Evolutionary conservation across 164 flowering plant species (phyloP), one percentile per base, ranked within the genome.

Genomic region (Tetracentron sinense): DNA sequence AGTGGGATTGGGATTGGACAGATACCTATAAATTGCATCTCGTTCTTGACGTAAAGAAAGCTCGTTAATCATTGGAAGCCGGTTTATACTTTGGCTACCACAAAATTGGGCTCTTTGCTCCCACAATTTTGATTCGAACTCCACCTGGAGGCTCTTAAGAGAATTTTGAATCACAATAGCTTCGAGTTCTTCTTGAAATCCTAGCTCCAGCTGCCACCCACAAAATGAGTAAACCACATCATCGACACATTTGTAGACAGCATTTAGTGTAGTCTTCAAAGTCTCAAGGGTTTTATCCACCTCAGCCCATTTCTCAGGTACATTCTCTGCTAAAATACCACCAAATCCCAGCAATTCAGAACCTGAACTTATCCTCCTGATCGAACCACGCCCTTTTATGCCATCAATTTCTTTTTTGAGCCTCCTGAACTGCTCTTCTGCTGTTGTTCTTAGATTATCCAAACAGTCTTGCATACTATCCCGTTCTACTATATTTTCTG

Each of bases 41-140:
- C 90, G 63, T 48, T 88, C 87, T 53, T 74, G 71, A 5, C 89
- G 81, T 55, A 92, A 63, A 55, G 90, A 75, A 46, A 92, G 73
- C 25, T 79, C 85, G 56, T 78, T 74, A 11, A 81, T 67, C 68
- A 68, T 81, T 29, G 68, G 73, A 60, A 60, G 42, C 72, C 69
- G 76, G 10, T 70, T 64, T 22, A 60, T 53, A 57, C 31, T 72
- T 56, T 54, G 71, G 63, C 27, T 63, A 49, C 66, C 73, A 70
- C 31, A 63, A 55, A 66, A 54, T n/a, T 35, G 60, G 62, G 67
- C 69, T 65, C 55, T 72, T 62, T 77, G 75, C 52, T 75, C 75
- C 76, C 67, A 71, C 33, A 76, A 46, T 28, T 58, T 74, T 27
- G 65, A 70, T 68, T 78, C 79, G 71, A 72, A 78, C 49, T 85